Percentiles rank a stretch among this genome's conserved stretches.
Conservation (phyloP, 2,329 filamentous ascomycete species). For the Colletotrichum cereale region DNA sequence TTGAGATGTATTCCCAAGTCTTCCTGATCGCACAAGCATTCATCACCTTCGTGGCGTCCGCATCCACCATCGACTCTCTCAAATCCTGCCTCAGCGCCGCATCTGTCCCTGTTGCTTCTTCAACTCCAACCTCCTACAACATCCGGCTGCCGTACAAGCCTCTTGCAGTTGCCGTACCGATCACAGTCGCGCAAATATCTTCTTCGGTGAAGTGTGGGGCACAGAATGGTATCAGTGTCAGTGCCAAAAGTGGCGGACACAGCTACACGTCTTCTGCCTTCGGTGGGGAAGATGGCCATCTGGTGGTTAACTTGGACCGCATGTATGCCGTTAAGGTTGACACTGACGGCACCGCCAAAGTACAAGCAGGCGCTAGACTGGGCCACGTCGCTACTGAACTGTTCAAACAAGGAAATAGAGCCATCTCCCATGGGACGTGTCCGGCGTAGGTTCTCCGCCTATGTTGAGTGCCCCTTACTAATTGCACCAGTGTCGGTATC, state of each 20-base stretch:
- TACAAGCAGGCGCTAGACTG: slow-evolving; percentile 63
- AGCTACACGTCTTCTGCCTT: slow-evolving; percentile 63
- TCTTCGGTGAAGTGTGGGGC: slow-evolving; percentile 60
- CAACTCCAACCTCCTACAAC: slow-evolving; percentile 46
- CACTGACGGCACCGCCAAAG: slow-evolving; percentile 53
- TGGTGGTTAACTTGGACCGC: slow-evolving; percentile 62
- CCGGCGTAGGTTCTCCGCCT: slow-evolving; percentile 54
- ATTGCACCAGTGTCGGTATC: slow-evolving; percentile 50
- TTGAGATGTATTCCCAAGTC: slow-evolving; percentile 1
- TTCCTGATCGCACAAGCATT: background rate
- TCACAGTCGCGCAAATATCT: slow-evolving; percentile 57
- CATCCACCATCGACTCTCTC: slow-evolving; percentile 1
- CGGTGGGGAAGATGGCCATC: slow-evolving; percentile 61
- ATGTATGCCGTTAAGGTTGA: slow-evolving; percentile 59
- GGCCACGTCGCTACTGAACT: slow-evolving; percentile 60
- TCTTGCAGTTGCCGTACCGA: slow-evolving; percentile 58
- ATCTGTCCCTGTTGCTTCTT: slow-evolving; percentile 43
- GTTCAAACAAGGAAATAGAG: slow-evolving; percentile 53
- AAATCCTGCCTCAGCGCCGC: slow-evolving; percentile 44
- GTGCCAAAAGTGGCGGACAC: slow-evolving; percentile 65
- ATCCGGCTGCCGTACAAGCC: slow-evolving; percentile 53
- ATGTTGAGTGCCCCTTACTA: background rate
- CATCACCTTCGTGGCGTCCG: background rate
- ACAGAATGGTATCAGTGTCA: slow-evolving; percentile 57
- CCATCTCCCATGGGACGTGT: slow-evolving; percentile 64